These are phyloP conservation scores for Tetrahymena elliotti DNA, from an alignment of 73 alveolate species.

Conservation along the genomic window DNA sequence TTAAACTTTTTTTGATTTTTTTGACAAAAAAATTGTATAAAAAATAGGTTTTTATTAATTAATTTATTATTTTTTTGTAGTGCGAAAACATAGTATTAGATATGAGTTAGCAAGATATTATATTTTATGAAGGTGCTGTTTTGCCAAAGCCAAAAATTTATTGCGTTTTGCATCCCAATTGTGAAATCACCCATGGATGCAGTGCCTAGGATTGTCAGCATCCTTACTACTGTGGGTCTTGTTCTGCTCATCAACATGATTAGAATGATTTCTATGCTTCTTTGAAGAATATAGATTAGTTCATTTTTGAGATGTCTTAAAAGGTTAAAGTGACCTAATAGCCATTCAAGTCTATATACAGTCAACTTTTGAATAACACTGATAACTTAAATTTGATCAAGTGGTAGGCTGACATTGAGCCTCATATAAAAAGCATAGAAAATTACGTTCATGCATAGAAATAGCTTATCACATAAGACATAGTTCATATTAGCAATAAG, in stretches of 20 bases:
- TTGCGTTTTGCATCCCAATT: neutral
- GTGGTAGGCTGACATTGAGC: neutral
- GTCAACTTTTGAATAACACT: neutral
- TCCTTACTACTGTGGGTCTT: neutral
- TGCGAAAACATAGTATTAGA: neutral
- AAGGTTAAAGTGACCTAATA: neutral
- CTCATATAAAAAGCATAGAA: neutral
- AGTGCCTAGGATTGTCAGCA: neutral
- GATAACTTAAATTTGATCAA: neutral
- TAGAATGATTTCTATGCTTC: neutral
- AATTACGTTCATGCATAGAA: neutral
- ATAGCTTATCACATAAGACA: neutral
- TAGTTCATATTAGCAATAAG: neutral
- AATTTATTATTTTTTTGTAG: neutral
- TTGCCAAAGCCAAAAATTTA: neutral
- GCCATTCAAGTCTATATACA: neutral
- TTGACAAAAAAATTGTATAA: neutral
- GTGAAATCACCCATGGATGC: neutral
- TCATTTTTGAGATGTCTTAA: neutral
- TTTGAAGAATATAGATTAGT: neutral
- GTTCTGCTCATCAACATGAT: neutral
- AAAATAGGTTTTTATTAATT: neutral
- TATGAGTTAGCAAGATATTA: neutral
- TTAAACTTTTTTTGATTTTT: neutral
- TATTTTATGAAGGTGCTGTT: neutral